A percentile compares a stretch with the other conserved stretches of the same genome.
Evolutionary conservation across 441 rosid species (phyloP).

Genomic region (Viola pubescens): DNA sequence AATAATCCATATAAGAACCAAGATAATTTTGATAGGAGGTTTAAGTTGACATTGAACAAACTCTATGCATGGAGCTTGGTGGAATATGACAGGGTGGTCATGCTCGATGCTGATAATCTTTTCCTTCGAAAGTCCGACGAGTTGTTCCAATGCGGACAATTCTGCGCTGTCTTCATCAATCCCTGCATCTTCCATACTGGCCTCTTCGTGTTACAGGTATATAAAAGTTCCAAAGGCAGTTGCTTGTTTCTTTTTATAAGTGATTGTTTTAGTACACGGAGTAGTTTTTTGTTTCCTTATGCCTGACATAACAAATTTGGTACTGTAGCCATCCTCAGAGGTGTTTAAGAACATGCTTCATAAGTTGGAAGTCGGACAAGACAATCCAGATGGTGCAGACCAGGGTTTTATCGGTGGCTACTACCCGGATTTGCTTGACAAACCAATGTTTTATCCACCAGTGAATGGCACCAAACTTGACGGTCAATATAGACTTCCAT

Average conservation of each 20-base stretch:
- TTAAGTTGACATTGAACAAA: slow-evolving; percentile 80
- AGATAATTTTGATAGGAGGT: slow-evolving; percentile 50
- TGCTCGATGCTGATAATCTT: slow-evolving; percentile 89
- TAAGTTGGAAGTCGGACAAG: slow-evolving; percentile 47
- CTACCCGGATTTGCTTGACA: slow-evolving; percentile 70
- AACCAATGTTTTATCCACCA: slow-evolving; percentile 68
- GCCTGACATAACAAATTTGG: background rate
- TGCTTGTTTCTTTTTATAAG: too few species aligned
- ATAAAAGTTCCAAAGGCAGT: too few species aligned
- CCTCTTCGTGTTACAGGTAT: slow-evolving; percentile 75
- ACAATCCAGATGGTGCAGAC: slow-evolving; percentile 88
- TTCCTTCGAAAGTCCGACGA: slow-evolving; percentile 75
- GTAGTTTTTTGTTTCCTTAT: background rate
- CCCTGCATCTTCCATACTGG: slow-evolving; percentile 98
- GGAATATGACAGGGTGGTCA: slow-evolving; percentile 75
- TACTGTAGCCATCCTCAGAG: slow-evolving; percentile 52
- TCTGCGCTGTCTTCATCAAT: slow-evolving; percentile 92
- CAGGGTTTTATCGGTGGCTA: slow-evolving; percentile 90
- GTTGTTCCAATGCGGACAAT: slow-evolving; percentile 85
- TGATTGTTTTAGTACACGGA: background rate
- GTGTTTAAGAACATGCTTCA: slow-evolving; percentile 75
- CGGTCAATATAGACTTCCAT: slow-evolving; percentile 74
- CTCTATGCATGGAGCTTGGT: slow-evolving; percentile 82
- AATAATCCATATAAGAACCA: slow-evolving; percentile 78
- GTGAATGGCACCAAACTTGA: slow-evolving; percentile 41